Percentiles rank a stretch among this genome's conserved stretches.
phyloP scores from a whole-genome alignment of 1,284 basidiomycete genomes.

The Puccinia novopanici region DNA sequence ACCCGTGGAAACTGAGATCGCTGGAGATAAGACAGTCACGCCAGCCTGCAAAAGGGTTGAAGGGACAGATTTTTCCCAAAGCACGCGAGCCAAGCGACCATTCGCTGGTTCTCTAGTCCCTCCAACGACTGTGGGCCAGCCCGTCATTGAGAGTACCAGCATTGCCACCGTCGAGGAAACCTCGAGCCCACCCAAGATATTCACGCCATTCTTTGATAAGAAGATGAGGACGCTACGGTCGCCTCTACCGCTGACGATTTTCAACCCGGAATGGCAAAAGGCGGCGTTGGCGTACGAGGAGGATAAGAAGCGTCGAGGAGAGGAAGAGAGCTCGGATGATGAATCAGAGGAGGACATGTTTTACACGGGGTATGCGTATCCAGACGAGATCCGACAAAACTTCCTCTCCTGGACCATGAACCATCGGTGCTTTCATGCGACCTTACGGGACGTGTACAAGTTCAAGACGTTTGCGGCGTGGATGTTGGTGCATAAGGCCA shows the following conservation, averaged over 20 bases:
- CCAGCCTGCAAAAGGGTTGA: background rate
- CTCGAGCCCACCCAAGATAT: background rate
- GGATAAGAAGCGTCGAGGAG: background rate
- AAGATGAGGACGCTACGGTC: background rate
- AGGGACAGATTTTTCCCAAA: background rate
- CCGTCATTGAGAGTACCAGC: background rate
- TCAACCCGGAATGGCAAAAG: slow-evolving; percentile 7
- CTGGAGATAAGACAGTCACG: background rate
- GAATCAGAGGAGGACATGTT: background rate
- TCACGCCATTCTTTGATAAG: slow-evolving; percentile 9
- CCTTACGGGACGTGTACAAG: background rate
- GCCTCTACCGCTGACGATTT: slow-evolving; percentile 11
- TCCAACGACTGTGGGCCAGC: background rate
- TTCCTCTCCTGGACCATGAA: background rate
- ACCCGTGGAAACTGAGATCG: background rate
- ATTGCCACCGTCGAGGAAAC: background rate
- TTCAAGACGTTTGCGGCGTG: slow-evolving; percentile 4
- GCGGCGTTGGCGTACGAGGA: background rate
- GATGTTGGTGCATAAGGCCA: slow-evolving; percentile 4
- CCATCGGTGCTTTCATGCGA: background rate
- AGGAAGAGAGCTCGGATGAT: background rate
- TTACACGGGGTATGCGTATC: background rate
- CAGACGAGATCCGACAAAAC: background rate
- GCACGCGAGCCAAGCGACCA: background rate
- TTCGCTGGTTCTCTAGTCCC: background rate